Evolutionary conservation across 2,329 filamentous ascomycete genomes (phyloP).

Genomic region (Cadophora sp.): DNA sequence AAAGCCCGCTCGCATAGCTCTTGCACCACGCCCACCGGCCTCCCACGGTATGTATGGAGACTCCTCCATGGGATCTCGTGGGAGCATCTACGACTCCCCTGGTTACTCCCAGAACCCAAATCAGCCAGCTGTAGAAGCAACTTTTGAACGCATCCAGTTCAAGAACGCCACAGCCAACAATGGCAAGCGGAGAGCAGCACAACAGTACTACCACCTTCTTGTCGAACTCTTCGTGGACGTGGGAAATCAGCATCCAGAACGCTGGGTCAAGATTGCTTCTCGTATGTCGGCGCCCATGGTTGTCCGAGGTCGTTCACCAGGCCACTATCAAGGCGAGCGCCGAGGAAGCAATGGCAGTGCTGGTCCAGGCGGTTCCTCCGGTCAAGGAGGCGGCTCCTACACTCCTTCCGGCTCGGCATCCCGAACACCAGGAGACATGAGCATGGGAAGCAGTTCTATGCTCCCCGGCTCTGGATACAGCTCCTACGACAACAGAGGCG

Average conservation of each 20-base stretch:
- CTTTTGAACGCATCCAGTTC: slow-evolving; percentile 77
- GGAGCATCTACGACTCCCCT: slow-evolving; percentile 34
- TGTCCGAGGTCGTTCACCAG: slow-evolving; percentile 70
- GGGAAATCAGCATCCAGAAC: slow-evolving; percentile 44
- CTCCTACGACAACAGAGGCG: slow-evolving; percentile 39
- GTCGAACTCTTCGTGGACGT: slow-evolving; percentile 70
- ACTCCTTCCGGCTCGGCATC: slow-evolving; percentile 36
- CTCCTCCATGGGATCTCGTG: slow-evolving; percentile 13
- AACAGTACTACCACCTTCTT: slow-evolving; percentile 76
- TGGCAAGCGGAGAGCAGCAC: slow-evolving; percentile 73
- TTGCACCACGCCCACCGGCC: slow-evolving; percentile 43
- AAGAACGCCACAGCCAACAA: slow-evolving; percentile 79
- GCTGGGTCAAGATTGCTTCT: slow-evolving; percentile 65
- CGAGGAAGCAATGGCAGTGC: slow-evolving; percentile 59
- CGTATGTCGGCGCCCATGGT: slow-evolving; percentile 67
- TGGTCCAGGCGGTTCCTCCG: slow-evolving; percentile 46
- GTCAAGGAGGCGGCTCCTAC: slow-evolving; percentile 42
- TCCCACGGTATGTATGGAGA: slow-evolving; percentile 38
- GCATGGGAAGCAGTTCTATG: slow-evolving; percentile 42
- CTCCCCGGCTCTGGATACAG: slow-evolving; percentile 38
- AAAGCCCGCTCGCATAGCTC: slow-evolving; percentile 58
- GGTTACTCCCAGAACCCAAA: slow-evolving; percentile 39
- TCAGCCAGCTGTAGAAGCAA: slow-evolving; percentile 43
- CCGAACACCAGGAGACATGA: slow-evolving; percentile 40
- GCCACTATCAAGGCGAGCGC: slow-evolving; percentile 64